Evolutionary conservation across 225 moss, liverwort and hornwort species (phyloP).

Genomic region (Pseudisothecium myosuroides): DNA sequence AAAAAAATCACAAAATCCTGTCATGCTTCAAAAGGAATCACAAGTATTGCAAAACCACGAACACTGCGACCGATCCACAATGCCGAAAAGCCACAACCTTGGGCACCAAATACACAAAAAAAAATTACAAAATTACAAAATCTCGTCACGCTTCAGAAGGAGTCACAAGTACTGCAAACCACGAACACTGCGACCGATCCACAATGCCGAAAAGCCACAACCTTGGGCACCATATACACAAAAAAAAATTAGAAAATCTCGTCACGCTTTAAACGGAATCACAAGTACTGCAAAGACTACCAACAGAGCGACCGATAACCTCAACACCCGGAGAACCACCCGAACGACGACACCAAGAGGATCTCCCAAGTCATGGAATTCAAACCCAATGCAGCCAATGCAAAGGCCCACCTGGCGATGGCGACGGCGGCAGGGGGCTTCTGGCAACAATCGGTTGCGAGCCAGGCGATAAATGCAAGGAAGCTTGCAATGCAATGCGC

Average conservation of each 20-base stretch:
- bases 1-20: neutral
- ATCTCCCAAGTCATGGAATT: neutral
- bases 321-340: neutral
- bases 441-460: too few species aligned
- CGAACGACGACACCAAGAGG: too few species aligned
- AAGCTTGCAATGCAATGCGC: neutral
- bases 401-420: neutral
- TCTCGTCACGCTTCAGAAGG: neutral
- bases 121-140: too few species aligned
- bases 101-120: too few species aligned
- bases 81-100: neutral
- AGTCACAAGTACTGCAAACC: neutral
- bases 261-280: neutral
- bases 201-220: neutral
- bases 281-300: neutral
- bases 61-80: neutral
- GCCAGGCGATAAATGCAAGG: neutral
- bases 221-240: too few species aligned
- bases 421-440: neutral
- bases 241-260: too few species aligned
- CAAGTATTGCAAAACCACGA: neutral
- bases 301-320: neutral
- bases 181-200: neutral
- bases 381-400: neutral
- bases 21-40: neutral